Evolutionary conservation across 2,329 filamentous ascomycete genomes (phyloP), one percentile per base, ranked within the genome.

Genomic region (Fusarium albidum): DNA sequence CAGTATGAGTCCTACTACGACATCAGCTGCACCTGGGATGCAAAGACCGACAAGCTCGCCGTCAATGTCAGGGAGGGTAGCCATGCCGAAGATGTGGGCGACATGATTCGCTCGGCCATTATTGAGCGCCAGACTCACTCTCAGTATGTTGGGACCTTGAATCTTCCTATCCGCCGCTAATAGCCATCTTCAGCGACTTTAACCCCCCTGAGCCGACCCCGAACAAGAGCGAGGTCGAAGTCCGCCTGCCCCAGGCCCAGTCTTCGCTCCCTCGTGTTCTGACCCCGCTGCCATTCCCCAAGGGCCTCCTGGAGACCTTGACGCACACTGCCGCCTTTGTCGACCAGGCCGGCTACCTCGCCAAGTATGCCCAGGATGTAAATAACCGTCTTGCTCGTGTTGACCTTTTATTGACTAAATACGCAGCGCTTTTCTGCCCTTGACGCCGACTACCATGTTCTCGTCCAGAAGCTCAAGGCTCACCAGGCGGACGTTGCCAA

Each of bases 321-420:
- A 13, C 29, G 10, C 56, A 63, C 9, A 52, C 58, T 3, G 46
- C 49, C 5, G 42, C 60, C 7, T 63, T 52, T 33, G 37, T 52
- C 0, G 60, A 63, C 7, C 52, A 62, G 14, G 57, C 55, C 4
- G 61, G 61, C 0, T 63, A 64, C n/a, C 40, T 61, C 0, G 61
- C 59, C 27, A 60, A 59, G 15, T 59, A 64, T 28, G 59, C 59
- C 3, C 31, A 53, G 0, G 54, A 55, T 4, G 59, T 59, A 61
- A 0, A 41, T 31, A 15, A 35, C 15, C 33, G 33, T 10, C 10
- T n/a, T 14, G 11, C 9, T 21, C 32, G 14, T 35, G 9, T 9
- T 17, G 12, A 6, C 7, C 6, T 35, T 6, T 9, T 21, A 11
- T 44, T 53, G 31, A 53, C n/a, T 25, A 8, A 6, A 12, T 28